Evolutionary conservation across 805 yeast genomes (phyloP).

Genomic region (Myxozyma udenii): DNA sequence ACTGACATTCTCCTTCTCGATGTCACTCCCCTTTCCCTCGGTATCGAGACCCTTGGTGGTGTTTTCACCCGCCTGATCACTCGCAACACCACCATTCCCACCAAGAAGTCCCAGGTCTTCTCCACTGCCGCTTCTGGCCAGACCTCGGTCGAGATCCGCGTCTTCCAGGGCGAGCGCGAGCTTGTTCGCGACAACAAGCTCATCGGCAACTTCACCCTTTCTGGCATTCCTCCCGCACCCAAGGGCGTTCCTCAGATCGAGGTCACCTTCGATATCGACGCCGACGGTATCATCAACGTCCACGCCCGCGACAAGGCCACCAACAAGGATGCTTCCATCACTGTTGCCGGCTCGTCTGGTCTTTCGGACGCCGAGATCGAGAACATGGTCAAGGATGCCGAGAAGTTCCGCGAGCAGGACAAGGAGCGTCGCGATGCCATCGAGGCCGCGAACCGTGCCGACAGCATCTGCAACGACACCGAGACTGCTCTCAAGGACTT

Average conservation of each 20-base stretch:
- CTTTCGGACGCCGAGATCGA: constrained; percentile 86
- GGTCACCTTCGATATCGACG: constrained; percentile 94
- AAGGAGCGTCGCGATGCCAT: constrained; percentile 80
- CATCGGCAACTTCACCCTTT: constrained; percentile 91
- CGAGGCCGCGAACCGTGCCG: constrained; percentile 82
- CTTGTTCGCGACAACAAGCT: constrained; percentile 96
- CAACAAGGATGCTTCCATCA: constrained; percentile 89
- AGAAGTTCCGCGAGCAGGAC: constrained; percentile 82
- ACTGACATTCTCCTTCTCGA: constrained; percentile 86
- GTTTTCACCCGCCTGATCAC: constrained; percentile 88
- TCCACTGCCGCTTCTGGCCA: constrained; percentile 96
- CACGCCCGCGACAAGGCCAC: constrained; percentile 91
- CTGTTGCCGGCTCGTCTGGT: constrained; percentile 95
- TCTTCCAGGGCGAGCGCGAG: constrained; percentile 99
- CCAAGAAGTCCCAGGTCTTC: constrained; percentile 93
- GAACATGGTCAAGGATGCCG: constrained; percentile 87
- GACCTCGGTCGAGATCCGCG: constrained; percentile 95
- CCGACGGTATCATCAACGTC: constrained; percentile 95
- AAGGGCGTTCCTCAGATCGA: constrained; percentile 93
- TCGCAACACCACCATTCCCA: constrained; percentile 95
- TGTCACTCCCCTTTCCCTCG: constrained; percentile 84
- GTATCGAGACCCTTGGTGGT: constrained; percentile 98
- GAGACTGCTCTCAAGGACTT: constrained; percentile 81
- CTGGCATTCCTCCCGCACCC: constrained; percentile 94
- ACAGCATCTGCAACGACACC: constrained; percentile 79